Conservation (phyloP, 306 rosid genomes). For the Rosa rugosa region DNA sequence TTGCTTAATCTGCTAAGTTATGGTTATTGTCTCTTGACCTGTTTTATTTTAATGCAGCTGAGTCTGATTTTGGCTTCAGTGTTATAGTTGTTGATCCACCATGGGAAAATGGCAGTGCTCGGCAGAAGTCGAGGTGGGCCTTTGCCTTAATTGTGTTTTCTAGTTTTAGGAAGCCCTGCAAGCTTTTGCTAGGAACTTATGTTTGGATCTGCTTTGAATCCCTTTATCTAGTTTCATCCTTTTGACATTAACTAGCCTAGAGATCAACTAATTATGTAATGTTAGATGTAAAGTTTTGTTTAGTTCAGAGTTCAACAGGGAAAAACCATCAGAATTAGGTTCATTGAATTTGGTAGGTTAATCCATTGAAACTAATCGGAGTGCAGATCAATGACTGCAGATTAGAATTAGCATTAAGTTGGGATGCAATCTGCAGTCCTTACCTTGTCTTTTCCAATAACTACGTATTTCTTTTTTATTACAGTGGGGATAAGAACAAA, state of each 20-base stretch:
- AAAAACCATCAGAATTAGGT: too few species aligned
- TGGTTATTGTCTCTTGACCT: background rate
- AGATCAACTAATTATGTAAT: background rate
- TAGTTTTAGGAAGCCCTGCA: background rate
- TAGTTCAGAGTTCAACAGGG: background rate
- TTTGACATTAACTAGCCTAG: background rate
- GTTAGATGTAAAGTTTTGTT: background rate
- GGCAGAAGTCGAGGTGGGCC: constrained; percentile 65
- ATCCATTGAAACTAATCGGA: background rate
- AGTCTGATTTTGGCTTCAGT: constrained; percentile 65
- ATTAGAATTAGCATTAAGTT: background rate
- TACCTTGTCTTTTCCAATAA: background rate
- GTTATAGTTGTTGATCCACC: constrained; percentile 88
- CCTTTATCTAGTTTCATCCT: background rate
- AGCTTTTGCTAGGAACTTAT: background rate
- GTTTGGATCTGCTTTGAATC: background rate
- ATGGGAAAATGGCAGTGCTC: constrained; percentile 96
- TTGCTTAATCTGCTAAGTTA: too few species aligned
- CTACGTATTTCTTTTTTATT: background rate
- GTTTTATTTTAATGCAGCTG: constrained; percentile 38
- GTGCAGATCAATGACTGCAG: background rate
- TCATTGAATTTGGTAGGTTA: background rate
- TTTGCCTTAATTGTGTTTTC: background rate
- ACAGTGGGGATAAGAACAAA: background rate
- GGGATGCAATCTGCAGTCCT: background rate